A percentile compares a stretch with the other conserved stretches of the same genome.
Conservation (phyloP, 306 rosid genomes). For the Medicago arabica region DNA sequence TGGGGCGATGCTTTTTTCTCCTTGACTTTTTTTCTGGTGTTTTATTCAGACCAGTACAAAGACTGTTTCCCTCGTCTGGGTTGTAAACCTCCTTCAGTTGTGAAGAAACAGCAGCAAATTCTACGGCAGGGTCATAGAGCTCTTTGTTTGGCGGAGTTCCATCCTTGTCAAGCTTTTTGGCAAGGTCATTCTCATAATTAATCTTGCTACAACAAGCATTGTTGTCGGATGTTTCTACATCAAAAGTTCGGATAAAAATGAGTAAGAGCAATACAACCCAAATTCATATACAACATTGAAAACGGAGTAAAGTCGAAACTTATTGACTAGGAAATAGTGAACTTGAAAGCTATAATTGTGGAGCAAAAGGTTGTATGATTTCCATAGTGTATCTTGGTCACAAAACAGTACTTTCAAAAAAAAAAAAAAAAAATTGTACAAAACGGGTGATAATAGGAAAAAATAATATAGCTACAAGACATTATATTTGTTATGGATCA, state of each 20-base stretch:
- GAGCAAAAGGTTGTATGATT: slow-evolving; percentile 27
- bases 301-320: slow-evolving; percentile 11
- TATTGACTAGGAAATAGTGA: slow-evolving; percentile 20
- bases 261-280: slow-evolving; percentile 18
- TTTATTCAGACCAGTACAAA: slow-evolving; percentile 42
- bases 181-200: slow-evolving; percentile 39
- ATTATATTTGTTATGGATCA: too few species aligned
- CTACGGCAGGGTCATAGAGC: slow-evolving; percentile 35
- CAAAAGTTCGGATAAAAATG: slow-evolving; percentile 41
- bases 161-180: slow-evolving; percentile 35
- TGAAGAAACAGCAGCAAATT: slow-evolving; percentile 46
- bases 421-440: background rate
- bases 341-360: background rate
- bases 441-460: background rate
- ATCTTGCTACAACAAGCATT: slow-evolving; percentile 38
- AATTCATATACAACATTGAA: slow-evolving; percentile 7
- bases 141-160: slow-evolving; percentile 47
- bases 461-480: too few species aligned
- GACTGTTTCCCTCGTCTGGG: slow-evolving; percentile 46
- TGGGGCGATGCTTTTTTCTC: slow-evolving; percentile 83
- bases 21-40: slow-evolving; percentile 60
- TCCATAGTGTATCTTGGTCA: slow-evolving; percentile 1
- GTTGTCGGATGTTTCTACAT: slow-evolving; percentile 41
- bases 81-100: slow-evolving; percentile 48
- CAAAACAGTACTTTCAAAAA: background rate